Conservation (phyloP, 2,329 filamentous ascomycete species). For the Fusarium sp. region DNA sequence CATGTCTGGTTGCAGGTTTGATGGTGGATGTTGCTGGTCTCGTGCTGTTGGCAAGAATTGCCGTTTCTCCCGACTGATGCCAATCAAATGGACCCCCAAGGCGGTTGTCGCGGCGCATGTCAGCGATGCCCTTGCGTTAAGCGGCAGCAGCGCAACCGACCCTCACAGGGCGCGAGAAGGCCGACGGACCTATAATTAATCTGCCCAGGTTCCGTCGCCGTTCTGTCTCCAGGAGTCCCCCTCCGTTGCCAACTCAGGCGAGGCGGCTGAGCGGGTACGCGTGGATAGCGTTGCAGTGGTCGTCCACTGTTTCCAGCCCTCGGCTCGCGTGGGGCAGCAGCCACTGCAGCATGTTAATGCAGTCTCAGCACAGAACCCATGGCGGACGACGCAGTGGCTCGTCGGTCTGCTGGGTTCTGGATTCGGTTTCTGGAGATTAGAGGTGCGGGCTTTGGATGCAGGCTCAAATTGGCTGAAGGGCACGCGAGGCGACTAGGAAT, state of each 20-base stretch:
- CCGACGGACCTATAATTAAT: constrained; percentile 40
- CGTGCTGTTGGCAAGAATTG: constrained; percentile 21
- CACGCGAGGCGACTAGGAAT: constrained; percentile 28
- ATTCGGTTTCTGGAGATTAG: constrained; percentile 14
- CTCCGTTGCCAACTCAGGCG: constrained; percentile 32
- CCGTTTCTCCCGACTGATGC: constrained; percentile 38
- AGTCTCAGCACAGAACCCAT: constrained; percentile 8
- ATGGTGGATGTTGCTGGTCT: constrained; percentile 17
- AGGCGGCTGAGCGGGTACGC: constrained; percentile 32
- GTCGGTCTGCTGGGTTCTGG: constrained; percentile 29
- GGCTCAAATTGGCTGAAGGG: constrained; percentile 33
- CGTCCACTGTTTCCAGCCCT: constrained; percentile 16
- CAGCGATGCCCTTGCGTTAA: constrained; percentile 24
- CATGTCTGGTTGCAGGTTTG: constrained; percentile 5
- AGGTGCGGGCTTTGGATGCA: constrained; percentile 7
- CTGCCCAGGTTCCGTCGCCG: constrained; percentile 32
- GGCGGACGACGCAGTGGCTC: constrained; percentile 5
- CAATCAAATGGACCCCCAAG: constrained; percentile 21
- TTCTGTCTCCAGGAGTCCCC: constrained; percentile 9
- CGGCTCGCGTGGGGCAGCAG: constrained; percentile 29
- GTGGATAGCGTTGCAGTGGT: constrained; percentile 19
- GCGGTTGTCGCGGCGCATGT: constrained; percentile 35
- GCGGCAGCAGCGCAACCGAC: constrained; percentile 12
- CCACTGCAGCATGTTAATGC: constrained; percentile 9
- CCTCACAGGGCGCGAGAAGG: constrained; percentile 15